A percentile compares a stretch with the other conserved stretches of the same genome.
These are phyloP conservation scores for Aspergillus viridinutans DNA, from an alignment of 2,329 filamentous ascomycete genomes.

Conservation along the genomic window DNA sequence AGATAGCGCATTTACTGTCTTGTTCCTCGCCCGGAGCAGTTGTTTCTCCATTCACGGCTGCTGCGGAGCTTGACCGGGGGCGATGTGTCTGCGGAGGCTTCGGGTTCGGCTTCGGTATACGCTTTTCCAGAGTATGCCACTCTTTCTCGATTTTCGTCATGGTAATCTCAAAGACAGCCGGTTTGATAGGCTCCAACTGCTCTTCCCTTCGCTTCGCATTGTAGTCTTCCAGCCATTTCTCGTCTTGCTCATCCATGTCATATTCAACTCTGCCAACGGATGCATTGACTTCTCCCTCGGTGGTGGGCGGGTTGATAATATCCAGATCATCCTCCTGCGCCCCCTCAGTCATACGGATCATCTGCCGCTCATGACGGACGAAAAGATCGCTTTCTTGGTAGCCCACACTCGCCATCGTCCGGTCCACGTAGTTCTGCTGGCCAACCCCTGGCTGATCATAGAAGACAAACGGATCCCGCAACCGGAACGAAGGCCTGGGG, in stretches of 20 bases:
- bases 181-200: constrained; percentile 77
- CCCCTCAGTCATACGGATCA: constrained; percentile 61
- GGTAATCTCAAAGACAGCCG: constrained; percentile 93
- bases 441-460: constrained; percentile 78
- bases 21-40: constrained; percentile 80
- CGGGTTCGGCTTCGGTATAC: constrained; percentile 94
- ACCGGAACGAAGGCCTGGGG: constrained; percentile 45
- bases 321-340: constrained; percentile 62
- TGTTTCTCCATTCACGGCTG: constrained; percentile 90
- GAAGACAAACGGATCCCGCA: constrained; percentile 45
- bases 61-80: constrained; percentile 87
- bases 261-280: constrained; percentile 85
- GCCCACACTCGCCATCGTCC: constrained; percentile 91
- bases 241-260: constrained; percentile 99
- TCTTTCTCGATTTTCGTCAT: constrained; percentile 99
- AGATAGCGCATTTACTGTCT: constrained; percentile 95
- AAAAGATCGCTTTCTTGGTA: constrained; percentile 95
- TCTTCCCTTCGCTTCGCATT: constrained; percentile 72
- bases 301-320: constrained; percentile 49
- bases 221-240: constrained; percentile 85
- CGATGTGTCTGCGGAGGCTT: constrained; percentile 93
- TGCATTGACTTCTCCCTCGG: constrained; percentile 56
- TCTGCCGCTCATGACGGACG: constrained; percentile 66
- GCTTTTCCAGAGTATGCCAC: constrained; percentile 92
- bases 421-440: constrained; percentile 87